These are phyloP conservation scores for Rhododendron williamsianum DNA, from an alignment of 148 eudicot genomes.

Conservation along the genomic window DNA sequence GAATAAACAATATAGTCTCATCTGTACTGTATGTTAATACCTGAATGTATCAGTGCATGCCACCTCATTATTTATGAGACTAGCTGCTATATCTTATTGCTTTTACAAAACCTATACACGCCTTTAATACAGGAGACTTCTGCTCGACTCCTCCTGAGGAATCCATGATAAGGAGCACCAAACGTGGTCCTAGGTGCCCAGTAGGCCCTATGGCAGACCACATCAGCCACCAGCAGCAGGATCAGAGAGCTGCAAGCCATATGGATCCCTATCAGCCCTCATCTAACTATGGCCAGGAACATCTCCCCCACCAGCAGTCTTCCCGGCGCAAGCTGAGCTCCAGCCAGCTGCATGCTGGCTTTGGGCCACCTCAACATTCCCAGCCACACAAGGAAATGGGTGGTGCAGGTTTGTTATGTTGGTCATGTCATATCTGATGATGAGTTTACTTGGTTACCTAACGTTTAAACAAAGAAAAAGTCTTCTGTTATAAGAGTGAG, in stretches of 20 bases:
- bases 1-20: not conserved
- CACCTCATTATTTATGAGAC: not conserved
- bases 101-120: not conserved
- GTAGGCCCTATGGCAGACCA: conserved; percentile 12
- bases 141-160: conserved; percentile 19
- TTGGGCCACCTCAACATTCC: not conserved
- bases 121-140: conserved; percentile 6
- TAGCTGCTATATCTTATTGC: not conserved
- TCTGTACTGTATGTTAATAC: not conserved
- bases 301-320: conserved; percentile 16
- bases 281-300: not conserved
- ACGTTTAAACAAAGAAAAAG: too few relatives aligned
- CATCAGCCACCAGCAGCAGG: conserved; percentile 9
- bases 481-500: not conserved
- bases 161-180: conserved; percentile 16
- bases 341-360: conserved; percentile 7
- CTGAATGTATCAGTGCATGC: not conserved
- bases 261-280: conserved; percentile 11
- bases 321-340: conserved; percentile 5
- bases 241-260: conserved; percentile 8
- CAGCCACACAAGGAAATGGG: conserved; percentile 1
- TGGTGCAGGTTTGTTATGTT: conserved; percentile 9
- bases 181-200: conserved; percentile 11
- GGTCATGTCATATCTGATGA: not conserved
- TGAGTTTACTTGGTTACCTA: not conserved